phyloP scores from a whole-genome alignment of 164 flowering plant species.

The Akebia trifoliata region DNA sequence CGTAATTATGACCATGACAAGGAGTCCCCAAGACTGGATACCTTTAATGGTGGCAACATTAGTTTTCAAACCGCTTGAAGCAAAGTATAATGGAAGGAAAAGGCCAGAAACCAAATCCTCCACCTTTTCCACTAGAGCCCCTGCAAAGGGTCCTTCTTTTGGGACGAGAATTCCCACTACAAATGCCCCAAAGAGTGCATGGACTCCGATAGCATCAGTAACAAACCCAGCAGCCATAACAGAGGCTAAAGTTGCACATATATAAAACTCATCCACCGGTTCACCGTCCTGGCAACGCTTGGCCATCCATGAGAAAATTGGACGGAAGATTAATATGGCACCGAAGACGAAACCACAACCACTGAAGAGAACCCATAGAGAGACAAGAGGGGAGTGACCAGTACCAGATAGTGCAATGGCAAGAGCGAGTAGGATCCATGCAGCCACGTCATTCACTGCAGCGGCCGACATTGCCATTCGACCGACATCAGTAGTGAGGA shows the following conservation, averaged over 20 bases:
- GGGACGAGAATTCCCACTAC: slow-evolving; percentile 68
- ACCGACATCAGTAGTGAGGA: slow-evolving; percentile 78
- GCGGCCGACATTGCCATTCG: slow-evolving; percentile 89
- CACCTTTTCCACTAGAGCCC: slow-evolving; percentile 62
- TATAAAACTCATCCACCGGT: slow-evolving; percentile 55
- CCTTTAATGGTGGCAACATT: slow-evolving; percentile 70
- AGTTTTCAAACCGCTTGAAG: slow-evolving; percentile 80
- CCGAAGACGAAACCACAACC: slow-evolving; percentile 41
- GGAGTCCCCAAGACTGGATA: slow-evolving; percentile 74
- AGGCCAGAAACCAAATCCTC: slow-evolving; percentile 86
- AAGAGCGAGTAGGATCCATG: slow-evolving; percentile 79
- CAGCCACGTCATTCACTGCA: slow-evolving; percentile 74
- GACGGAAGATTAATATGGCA: slow-evolving; percentile 28
- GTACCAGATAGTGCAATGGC: slow-evolving; percentile 67
- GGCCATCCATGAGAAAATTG: slow-evolving; percentile 51
- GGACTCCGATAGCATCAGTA: slow-evolving; percentile 76
- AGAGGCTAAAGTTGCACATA: slow-evolving; percentile 46
- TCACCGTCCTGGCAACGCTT: slow-evolving; percentile 52
- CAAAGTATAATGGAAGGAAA: slow-evolving; percentile 71
- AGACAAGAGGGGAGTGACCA: slow-evolving; percentile 36
- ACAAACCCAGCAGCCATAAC: slow-evolving; percentile 66
- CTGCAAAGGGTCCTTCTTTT: slow-evolving; percentile 67
- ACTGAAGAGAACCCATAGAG: slow-evolving; percentile 57
- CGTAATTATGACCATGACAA: slow-evolving; percentile 56
- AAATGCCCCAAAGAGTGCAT: slow-evolving; percentile 81